Evolutionary conservation across 805 yeast species (phyloP), one percentile per base, ranked within the genome.

Genomic region (Hanseniaspora singularis): DNA sequence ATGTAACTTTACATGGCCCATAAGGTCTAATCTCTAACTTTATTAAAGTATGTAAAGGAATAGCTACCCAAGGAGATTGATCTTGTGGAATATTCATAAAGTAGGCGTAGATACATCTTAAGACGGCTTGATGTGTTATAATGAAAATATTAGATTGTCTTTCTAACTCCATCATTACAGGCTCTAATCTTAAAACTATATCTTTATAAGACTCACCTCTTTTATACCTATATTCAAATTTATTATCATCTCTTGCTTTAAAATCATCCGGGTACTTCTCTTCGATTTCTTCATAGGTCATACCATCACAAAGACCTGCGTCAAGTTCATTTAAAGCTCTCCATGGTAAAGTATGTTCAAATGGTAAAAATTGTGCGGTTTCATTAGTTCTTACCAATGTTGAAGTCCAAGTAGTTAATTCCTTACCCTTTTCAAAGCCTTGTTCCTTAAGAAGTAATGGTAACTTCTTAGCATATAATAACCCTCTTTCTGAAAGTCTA

Each of bases 61-160:
- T 94, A 33, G 94, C 85, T 95, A 92, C 87, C 98, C 98, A 92
- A 4, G 99, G 99, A 50, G 88, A 76, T 62, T 86, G 89, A 56
- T 89, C 96, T 62, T 89, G 97, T 4, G 96, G 96, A 16, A 92
- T 94, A 60, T 92, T 89, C 97, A 92, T 92, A 60, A 88, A 92
- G 64, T 92, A 92, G 7, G 98, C 97, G 64, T 92, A 92, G 44
- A 92, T 79, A 60, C 99, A 92, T 57, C 99, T 74, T 53, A 92
- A 69, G 10, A 92, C 97, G 0, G 97, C 97, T 65, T 92, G 99
- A 63, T 92, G 99, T 3, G 98, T 92, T 36, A 92, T 92, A 51
- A 92, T 89, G 60, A 92, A 70, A 42, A 92, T 87, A 62, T 92
- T 88, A 57, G 92, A 97, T 64, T 89, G 97, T 51, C 96, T 79